A percentile compares a stretch with the other conserved stretches of the same genome.
phyloP scores from a whole-genome alignment of 495 filamentous ascomycete genomes.

The Tuber umbilicatum region DNA sequence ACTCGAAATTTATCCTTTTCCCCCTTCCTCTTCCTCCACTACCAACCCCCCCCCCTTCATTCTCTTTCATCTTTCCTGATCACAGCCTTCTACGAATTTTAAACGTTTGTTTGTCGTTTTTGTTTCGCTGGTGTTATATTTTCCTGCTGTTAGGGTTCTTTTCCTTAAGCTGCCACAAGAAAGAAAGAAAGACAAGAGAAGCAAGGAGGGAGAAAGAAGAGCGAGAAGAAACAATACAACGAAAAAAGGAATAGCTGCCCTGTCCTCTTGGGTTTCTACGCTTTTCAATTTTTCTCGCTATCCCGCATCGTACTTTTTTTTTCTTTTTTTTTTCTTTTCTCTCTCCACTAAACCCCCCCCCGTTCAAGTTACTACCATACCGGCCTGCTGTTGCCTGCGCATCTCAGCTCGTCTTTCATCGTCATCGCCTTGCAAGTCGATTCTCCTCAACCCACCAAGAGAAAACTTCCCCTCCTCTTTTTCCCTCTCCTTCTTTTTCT shows the following conservation, averaged over 20 bases:
- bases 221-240: not conserved
- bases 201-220: not conserved
- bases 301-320: constrained; percentile 36
- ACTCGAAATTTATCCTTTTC: constrained; percentile 35
- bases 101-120: constrained; percentile 34
- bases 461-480: constrained; percentile 38
- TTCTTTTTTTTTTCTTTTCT: constrained; percentile 11
- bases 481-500: constrained; percentile 48
- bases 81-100: constrained; percentile 42
- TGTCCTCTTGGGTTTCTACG: constrained; percentile 40
- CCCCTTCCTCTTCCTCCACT: constrained; percentile 29
- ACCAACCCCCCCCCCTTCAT: constrained; percentile 40
- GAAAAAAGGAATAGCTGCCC: not conserved
- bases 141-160: constrained; percentile 15
- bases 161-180: not conserved
- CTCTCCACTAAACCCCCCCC: constrained; percentile 26
- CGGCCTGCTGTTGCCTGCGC: constrained; percentile 21
- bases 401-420: constrained; percentile 37
- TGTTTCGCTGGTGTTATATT: constrained; percentile 32
- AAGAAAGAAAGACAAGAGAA: not conserved
- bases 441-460: constrained; percentile 16
- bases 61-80: constrained; percentile 39
- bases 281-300: constrained; percentile 40
- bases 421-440: constrained; percentile 38
- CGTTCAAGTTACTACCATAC: constrained; percentile 4